Percentiles rank a stretch among this genome's conserved stretches.
Conservation (phyloP, 352 stramenopile species). For the Aphanomyces astaci region DNA sequence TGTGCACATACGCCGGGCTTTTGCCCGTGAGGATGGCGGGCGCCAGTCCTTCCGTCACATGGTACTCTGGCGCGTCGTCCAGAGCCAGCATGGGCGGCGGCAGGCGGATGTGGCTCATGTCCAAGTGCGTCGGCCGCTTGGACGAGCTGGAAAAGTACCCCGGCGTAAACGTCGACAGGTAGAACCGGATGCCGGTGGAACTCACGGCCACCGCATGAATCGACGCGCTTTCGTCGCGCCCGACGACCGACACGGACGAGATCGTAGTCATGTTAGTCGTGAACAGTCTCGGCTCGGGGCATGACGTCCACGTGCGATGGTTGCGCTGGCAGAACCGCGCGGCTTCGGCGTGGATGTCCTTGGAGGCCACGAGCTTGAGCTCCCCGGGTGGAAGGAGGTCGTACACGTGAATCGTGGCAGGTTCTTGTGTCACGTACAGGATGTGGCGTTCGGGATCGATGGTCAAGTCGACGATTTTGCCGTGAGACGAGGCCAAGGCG, state of each 20-base stretch:
- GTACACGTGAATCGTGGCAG: constrained; percentile 66
- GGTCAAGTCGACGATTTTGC: constrained; percentile 81
- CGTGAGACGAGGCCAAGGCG: constrained; percentile 53
- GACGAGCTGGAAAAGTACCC: constrained; percentile 31
- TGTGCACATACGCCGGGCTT: constrained; percentile 65
- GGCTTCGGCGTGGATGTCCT: constrained; percentile 62
- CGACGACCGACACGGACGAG: constrained; percentile 54
- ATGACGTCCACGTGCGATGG: constrained; percentile 70
- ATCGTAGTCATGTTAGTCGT: constrained; percentile 53
- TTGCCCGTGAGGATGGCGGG: constrained; percentile 71
- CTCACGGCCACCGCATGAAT: constrained; percentile 90
- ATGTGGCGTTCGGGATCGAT: constrained; percentile 84
- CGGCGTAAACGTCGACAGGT: constrained; percentile 84
- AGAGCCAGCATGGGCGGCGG: constrained; percentile 62
- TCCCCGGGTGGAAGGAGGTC: constrained; percentile 55
- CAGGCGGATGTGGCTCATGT: constrained; percentile 75
- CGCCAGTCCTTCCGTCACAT: constrained; percentile 82
- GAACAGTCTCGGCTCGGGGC: constrained; percentile 74
- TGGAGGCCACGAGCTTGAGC: constrained; percentile 48
- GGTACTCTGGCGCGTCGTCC: constrained; percentile 68
- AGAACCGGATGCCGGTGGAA: constrained; percentile 91
- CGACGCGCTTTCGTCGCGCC: constrained; percentile 62
- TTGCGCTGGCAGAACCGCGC: constrained; percentile 79
- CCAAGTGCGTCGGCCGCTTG: constrained; percentile 57
- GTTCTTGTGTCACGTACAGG: constrained; percentile 88